Evolutionary conservation across 345 rosid species (phyloP).

Genomic region (Clarkia xantiana): DNA sequence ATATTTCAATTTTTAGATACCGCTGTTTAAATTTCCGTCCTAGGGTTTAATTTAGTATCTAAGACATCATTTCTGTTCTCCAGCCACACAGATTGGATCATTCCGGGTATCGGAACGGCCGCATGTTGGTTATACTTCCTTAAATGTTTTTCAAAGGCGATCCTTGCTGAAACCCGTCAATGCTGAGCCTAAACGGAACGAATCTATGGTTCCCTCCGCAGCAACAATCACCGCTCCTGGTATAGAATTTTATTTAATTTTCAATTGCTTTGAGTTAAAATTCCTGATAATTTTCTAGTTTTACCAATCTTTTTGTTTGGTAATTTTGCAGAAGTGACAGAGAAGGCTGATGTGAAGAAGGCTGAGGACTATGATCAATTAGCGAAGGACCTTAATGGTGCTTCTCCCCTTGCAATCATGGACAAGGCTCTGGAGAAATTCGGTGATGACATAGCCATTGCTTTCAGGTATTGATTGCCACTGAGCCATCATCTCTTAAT

Average conservation of each 20-base stretch:
- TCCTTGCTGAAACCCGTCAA: conserved; percentile 30
- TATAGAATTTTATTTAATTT: conserved; percentile 4
- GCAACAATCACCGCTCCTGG: conserved; percentile 52
- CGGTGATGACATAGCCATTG: conserved; percentile 71
- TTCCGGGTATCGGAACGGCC: conserved; percentile 31
- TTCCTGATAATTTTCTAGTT: background rate
- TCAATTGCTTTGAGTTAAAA: background rate
- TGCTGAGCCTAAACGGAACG: conserved; percentile 39
- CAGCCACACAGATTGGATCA: conserved; percentile 48
- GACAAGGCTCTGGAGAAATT: conserved; percentile 74
- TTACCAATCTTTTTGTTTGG: background rate
- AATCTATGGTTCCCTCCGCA: conserved; percentile 29
- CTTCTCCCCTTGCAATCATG: conserved; percentile 80
- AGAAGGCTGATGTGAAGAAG: conserved; percentile 23
- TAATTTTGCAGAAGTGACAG: conserved; percentile 35
- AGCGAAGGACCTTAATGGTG: conserved; percentile 39
- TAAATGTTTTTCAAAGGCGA: conserved; percentile 31
- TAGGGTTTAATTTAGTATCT: background rate
- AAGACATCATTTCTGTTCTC: conserved; percentile 6
- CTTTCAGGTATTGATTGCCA: conserved; percentile 63
- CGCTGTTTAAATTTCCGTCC: background rate
- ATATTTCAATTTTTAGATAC: too few relatives aligned
- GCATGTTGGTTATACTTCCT: conserved; percentile 14
- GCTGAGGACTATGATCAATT: conserved; percentile 44
- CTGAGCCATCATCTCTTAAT: background rate